Evolutionary conservation across 2,329 filamentous ascomycete species (phyloP).

Genomic region (Orbilia javanica): DNA sequence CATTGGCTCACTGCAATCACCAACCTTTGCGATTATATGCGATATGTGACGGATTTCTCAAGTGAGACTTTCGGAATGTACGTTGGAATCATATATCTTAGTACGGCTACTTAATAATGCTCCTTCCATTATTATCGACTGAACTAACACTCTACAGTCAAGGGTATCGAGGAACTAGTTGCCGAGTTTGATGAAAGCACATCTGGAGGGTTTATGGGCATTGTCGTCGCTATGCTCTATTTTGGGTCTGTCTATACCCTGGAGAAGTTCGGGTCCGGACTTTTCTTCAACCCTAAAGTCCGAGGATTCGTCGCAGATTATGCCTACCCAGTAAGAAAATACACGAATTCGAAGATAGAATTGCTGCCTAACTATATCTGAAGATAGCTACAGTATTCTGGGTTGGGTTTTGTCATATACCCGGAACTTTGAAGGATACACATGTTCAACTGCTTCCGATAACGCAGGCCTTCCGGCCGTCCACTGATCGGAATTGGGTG

Average conservation of each 20-base stretch:
- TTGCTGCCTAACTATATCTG: not conserved
- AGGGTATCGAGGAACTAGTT: slow-evolving; percentile 71
- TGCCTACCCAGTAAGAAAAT: slow-evolving; percentile 67
- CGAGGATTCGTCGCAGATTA: slow-evolving; percentile 70
- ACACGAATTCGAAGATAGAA: not conserved
- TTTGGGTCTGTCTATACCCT: slow-evolving; percentile 63
- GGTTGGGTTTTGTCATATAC: slow-evolving; percentile 71
- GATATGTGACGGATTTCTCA: slow-evolving; percentile 89
- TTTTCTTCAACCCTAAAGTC: slow-evolving; percentile 66
- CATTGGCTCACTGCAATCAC: slow-evolving; percentile 74
- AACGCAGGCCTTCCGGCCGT: slow-evolving; percentile 82
- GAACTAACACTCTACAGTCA: slow-evolving; percentile 36
- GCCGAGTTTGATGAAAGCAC: slow-evolving; percentile 64
- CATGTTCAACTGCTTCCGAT: slow-evolving; percentile 79
- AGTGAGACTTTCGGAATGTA: slow-evolving; percentile 85
- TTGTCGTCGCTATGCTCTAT: slow-evolving; percentile 68
- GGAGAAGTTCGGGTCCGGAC: slow-evolving; percentile 68
- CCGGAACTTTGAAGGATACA: slow-evolving; percentile 73
- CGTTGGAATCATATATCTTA: slow-evolving; percentile 62
- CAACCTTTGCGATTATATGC: slow-evolving; percentile 88
- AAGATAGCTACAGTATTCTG: slow-evolving; percentile 70
- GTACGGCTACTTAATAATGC: slow-evolving; percentile 8
- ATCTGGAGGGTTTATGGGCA: slow-evolving; percentile 62
- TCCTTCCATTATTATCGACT: not conserved
- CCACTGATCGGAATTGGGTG: slow-evolving; percentile 71